Evolutionary conservation across 2,329 filamentous ascomycete genomes (phyloP), one percentile per base, ranked within the genome.

Genomic region (Phaeosphaeria sp.): DNA sequence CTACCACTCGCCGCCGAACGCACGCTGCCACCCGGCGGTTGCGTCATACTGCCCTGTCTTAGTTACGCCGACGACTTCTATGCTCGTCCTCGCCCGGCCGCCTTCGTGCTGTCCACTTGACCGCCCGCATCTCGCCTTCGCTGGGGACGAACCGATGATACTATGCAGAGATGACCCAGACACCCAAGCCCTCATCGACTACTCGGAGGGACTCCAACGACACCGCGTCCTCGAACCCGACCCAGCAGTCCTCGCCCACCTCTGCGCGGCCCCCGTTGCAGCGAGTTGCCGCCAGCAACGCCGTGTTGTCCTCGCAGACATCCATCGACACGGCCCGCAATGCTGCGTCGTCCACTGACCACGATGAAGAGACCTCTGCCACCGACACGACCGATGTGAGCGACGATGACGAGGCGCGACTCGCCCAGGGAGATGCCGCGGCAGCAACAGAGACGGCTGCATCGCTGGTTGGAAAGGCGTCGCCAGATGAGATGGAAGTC

Each of bases 401-500:
- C 51, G 58, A 60, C 49, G 55, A 66, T 30, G 56, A 67, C 43
- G 63, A 66, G 48, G 53, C 49, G 43, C 48, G 21, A 21, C 50
- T 33, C n/a, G 56, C 39, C 46, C 22, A 7, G 21, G 36, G 25
- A 11, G 36, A 27, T n/a, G 22, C 18, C 13, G 24, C 18, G 17
- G 18, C n/a, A 30, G 46, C 52, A 44, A 11, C 3, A 7, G 20
- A 2, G 15, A 4, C n/a, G 20, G 25, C 24, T 21, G 48, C 27
- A 50, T 44, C 40, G 24, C 15, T 59, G 39, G 61, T 54, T 39
- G 72, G 46, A 25, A 67, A 68, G 43, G 61, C 65, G 20, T 75
- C 73, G 42, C 74, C 73, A 2, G 73, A 76, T 49, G 73, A 77
- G 56, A 21, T 71, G 30, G 75, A 78, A 55, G 66, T 78, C 21